Evolutionary conservation across 1,284 basidiomycete genomes (phyloP), one percentile per base, ranked within the genome.

Genomic region (Fomitopsis betulina): DNA sequence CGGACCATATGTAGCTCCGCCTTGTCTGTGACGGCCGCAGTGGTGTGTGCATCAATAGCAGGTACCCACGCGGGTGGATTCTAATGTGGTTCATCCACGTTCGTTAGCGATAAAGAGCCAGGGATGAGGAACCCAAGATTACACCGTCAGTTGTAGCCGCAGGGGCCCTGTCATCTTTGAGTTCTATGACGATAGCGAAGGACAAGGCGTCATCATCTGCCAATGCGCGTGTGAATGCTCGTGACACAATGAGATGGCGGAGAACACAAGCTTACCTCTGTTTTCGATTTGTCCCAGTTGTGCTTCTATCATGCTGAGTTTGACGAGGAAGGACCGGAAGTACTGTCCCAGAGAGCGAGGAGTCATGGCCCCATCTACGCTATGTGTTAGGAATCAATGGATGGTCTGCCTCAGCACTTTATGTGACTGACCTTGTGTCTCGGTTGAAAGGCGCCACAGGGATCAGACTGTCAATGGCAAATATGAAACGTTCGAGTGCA

Each of bases 251-350:
- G 15, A 37, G 35, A 37, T 57, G 38, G 38, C 8, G n/a, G 35
- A 47, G 12, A 10, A 7, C 23, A 51, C 19, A 23, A 8, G 40
- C 27, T 72, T 69, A 71, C 84, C 82, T 62, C 77, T 79, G 13
- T 79, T 70, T 35, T 79, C 69, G 60, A 89, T 76, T 55, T 83
- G 79, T 25, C 84, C 81, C 10, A 98, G 76, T 65, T 91, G 86
- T 4, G 87, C 80, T 65, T 96, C 92, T 23, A 94, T 80, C 76
- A 92, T 87, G 60, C 77, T 85, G 37, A 97, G 80, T 68, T 94
- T 94, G 64, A 94, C 81, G 55, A 97, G 79, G 68, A 96, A 94
- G 2, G 89, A 89, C 12, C 93, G 85, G 63, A 96, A 89, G 66
- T 91, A 87, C 65, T 91, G 85, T 33, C 85, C 83, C 12, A 96